Base-by-base conservation (phyloP, 495 filamentous ascomycete species). In the Extremus antarcticus region DNA sequence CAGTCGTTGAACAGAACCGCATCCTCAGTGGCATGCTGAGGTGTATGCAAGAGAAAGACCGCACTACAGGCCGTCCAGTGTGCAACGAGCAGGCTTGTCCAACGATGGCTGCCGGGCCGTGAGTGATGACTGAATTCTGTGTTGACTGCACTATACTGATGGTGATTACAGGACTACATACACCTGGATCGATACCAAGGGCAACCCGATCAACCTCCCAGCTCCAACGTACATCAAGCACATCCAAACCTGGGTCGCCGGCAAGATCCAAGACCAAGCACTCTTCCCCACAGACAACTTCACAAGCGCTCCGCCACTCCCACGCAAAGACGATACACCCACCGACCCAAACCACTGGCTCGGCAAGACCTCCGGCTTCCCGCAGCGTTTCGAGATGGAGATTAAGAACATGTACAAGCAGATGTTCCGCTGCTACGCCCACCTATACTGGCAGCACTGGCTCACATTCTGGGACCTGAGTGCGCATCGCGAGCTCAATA, bases 341-440 rank as follows among this genome's bases (percentile, higher is more conserved):
- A 73, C 67, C 49, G 47, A 71, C 11, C 67, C 79, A 1, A 69
- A 68, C 46, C 80, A 87, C 47, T 96, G 88, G 88, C 72, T 94
- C 51, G 90, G 90, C 57, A 91, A 90, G 71, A 77, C 81, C 35
- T 88, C 84, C 59, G 88, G 90, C 19, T 96, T 96, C 69, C 90
- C 89, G 15, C 81, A 84, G 62, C 83, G 83, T 22, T 94, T 94
- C 68, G 79, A 89, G 63, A 78, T 84, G 59, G 88, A 94, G 61
- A 87, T 86, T 73, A 84, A 87, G 70, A 88, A 83, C 57, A 91
- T 94, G 63, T 94, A 90, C 77, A 83, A 90, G 59, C 90, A 96
- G 71, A 96, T 96, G 85, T 92, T 95, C 77, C 88, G 90, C 38
- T 88, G 90, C 68, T 96, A 96, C 62, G 85, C 88, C 32, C 90